Evolutionary conservation across 2,329 filamentous ascomycete species (phyloP).

Genomic region (Chaetomium sp.): DNA sequence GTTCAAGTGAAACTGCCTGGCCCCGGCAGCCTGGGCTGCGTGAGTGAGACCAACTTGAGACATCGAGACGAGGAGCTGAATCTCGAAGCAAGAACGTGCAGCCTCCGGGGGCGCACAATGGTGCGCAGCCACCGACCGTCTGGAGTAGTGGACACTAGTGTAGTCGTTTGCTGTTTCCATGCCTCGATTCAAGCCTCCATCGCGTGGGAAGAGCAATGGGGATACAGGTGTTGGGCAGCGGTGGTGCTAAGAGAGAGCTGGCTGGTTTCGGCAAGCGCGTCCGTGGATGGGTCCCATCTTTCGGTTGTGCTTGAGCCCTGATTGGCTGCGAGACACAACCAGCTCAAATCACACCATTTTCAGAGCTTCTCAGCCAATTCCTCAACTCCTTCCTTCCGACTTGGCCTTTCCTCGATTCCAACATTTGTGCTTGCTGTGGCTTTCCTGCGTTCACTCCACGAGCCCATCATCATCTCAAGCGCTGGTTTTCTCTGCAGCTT

Average conservation of each 20-base stretch:
- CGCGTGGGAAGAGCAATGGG: too few relatives aligned
- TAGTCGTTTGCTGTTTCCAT: not conserved
- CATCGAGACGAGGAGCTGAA: not conserved
- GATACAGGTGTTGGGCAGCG: too few relatives aligned
- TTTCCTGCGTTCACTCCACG: not conserved
- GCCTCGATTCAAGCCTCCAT: not conserved
- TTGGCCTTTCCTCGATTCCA: not conserved
- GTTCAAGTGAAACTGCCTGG: not conserved
- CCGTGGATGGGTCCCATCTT: not conserved
- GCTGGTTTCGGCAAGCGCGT: constrained; percentile 6
- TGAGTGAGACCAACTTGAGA: not conserved
- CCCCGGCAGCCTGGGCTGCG: not conserved
- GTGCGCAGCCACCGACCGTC: not conserved
- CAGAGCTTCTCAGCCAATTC: constrained; percentile 5
- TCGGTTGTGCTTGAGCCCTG: not conserved
- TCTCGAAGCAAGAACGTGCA: not conserved
- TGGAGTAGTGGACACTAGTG: too few relatives aligned
- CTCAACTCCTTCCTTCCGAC: not conserved
- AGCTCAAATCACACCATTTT: constrained; percentile 10
- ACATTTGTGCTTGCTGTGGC: not conserved
- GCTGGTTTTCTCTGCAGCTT: not conserved
- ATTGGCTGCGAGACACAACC: not conserved
- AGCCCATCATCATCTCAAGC: constrained; percentile 1
- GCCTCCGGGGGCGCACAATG: not conserved
- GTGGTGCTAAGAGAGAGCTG: too few relatives aligned